A percentile compares a stretch with the other conserved stretches of the same genome.
phyloP scores from a whole-genome alignment of 345 rosid species.

The Moricandia moricandioides region DNA sequence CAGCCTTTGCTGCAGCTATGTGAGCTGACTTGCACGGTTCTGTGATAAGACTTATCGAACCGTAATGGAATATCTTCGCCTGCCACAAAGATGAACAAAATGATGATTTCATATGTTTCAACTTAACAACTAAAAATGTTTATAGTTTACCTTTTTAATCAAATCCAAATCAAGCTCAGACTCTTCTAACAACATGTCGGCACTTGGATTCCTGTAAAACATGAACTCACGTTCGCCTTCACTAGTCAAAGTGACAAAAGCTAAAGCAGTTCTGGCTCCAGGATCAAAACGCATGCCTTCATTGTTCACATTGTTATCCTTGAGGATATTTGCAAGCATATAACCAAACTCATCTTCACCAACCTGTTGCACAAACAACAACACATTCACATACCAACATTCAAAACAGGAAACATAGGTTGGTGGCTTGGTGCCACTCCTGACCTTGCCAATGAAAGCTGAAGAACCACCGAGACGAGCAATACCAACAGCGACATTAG shows the following conservation, averaged over 20 bases:
- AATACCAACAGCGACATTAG: slow-evolving; percentile 92
- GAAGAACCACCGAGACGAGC: slow-evolving; percentile 93
- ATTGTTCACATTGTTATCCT: slow-evolving; percentile 79
- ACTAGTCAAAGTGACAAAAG: slow-evolving; percentile 80
- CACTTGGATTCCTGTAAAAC: slow-evolving; percentile 98
- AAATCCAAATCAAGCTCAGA: slow-evolving; percentile 79
- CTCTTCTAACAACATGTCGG: slow-evolving; percentile 88
- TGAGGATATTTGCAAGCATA: slow-evolving; percentile 84
- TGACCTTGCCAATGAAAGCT: slow-evolving; percentile 91
- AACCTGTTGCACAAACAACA: slow-evolving; percentile 49
- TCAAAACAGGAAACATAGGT: too few relatives aligned
- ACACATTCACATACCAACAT: not conserved
- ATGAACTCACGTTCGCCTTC: slow-evolving; percentile 97
- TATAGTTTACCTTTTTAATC: slow-evolving; percentile 64
- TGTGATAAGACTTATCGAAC: slow-evolving; percentile 95
- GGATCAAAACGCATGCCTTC: slow-evolving; percentile 89
- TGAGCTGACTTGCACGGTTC: slow-evolving; percentile 97
- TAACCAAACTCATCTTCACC: slow-evolving; percentile 98
- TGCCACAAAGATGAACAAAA: slow-evolving; percentile 31
- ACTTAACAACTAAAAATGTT: not conserved
- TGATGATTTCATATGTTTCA: not conserved
- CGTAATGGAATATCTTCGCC: slow-evolving; percentile 93
- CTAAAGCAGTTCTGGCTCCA: slow-evolving; percentile 91
- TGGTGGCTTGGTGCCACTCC: too few relatives aligned
- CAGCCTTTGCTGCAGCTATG: slow-evolving; percentile 86